Evolutionary conservation across 305 asterid genomes (phyloP).

Genomic region (Withania somnifera): DNA sequence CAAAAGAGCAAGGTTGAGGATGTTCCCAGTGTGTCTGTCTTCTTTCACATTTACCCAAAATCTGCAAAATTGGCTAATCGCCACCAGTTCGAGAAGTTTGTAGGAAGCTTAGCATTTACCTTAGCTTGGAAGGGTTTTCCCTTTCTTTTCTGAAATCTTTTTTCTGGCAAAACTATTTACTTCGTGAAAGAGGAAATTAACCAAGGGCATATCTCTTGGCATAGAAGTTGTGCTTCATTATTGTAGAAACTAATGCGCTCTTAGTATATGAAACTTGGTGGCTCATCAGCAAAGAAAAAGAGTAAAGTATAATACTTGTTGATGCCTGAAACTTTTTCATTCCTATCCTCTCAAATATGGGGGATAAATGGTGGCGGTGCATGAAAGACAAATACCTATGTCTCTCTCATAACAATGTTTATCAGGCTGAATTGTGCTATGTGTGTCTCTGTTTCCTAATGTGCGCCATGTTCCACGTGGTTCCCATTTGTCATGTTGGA

Average conservation of each 20-base stretch:
- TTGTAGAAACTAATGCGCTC: not conserved
- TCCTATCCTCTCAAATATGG: not conserved
- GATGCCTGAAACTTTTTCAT: not conserved
- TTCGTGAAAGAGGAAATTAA: not conserved
- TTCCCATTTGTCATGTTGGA: not conserved
- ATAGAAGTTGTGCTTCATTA: not conserved
- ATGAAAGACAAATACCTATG: not conserved
- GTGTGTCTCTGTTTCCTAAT: not conserved
- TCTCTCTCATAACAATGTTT: not conserved
- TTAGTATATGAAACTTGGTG: not conserved
- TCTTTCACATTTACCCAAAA: not conserved
- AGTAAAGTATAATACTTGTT: not conserved
- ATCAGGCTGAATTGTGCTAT: not conserved
- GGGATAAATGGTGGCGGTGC: not conserved
- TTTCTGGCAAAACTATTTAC: not conserved
- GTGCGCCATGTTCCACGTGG: not conserved
- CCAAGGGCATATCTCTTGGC: not conserved
- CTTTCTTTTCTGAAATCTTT: not conserved
- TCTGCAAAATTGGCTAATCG: not conserved
- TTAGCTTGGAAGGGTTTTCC: not conserved
- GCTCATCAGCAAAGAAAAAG: not conserved
- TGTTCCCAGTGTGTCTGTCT: not conserved
- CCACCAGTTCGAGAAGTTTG: not conserved
- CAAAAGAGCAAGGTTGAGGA: not conserved
- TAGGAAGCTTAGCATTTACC: not conserved